These are phyloP conservation scores for Parascedosporium putredinis DNA, from an alignment of 2,329 filamentous ascomycete species.

Conservation along the genomic window DNA sequence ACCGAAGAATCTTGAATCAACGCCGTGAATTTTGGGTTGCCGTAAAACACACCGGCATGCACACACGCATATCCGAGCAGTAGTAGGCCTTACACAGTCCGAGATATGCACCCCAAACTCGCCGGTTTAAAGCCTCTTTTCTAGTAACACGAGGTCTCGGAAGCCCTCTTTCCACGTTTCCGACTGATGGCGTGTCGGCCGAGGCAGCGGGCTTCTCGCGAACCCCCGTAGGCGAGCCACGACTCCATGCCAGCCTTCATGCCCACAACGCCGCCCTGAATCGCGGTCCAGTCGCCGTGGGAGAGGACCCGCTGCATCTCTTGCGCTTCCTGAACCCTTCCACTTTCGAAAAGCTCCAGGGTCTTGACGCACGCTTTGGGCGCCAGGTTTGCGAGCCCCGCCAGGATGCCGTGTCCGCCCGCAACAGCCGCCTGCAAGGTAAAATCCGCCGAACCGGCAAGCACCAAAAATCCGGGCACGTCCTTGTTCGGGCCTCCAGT, in stretches of 20 bases:
- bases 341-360: constrained; percentile 48
- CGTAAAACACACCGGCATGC: too few relatives aligned
- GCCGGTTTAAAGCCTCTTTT: constrained; percentile 37
- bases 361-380: constrained; percentile 55
- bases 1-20: too few relatives aligned
- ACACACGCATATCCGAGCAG: too few relatives aligned
- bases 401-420: constrained; percentile 62
- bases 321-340: constrained; percentile 48
- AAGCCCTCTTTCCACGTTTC: constrained; percentile 45
- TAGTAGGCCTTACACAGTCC: too few relatives aligned
- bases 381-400: constrained; percentile 61
- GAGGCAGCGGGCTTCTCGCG: constrained; percentile 35
- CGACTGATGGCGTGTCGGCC: constrained; percentile 37
- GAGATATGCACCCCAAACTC: too few relatives aligned
- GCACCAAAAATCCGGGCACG: constrained; percentile 47
- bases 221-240: constrained; percentile 59
- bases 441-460: constrained; percentile 66
- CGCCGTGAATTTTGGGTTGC: too few relatives aligned
- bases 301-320: constrained; percentile 56
- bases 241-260: constrained; percentile 58
- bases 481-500: neutral
- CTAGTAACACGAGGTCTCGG: constrained; percentile 38
- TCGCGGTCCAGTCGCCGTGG: constrained; percentile 61
- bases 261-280: constrained; percentile 60
- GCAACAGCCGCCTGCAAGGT: constrained; percentile 57